These are phyloP conservation scores for Melanogaster broomeanus DNA, from an alignment of 768 basidiomycete genomes.

Conservation along the genomic window DNA sequence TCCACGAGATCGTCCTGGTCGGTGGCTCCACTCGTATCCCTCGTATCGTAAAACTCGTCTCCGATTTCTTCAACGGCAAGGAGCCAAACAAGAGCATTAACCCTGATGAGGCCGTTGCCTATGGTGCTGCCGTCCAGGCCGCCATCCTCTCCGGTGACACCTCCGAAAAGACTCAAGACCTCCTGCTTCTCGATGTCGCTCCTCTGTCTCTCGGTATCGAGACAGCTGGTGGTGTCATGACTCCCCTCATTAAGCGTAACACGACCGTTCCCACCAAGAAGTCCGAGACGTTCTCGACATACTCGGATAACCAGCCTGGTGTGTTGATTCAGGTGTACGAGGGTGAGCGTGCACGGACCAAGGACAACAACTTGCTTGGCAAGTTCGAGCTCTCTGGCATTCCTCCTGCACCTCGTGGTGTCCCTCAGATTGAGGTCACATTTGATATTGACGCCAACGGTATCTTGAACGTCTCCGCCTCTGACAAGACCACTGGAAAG, in stretches of 20 bases:
- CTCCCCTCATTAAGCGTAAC: constrained; percentile 97
- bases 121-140: constrained; percentile 98
- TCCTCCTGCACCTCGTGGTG: constrained; percentile 95
- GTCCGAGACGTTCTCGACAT: constrained; percentile 97
- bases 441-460: constrained; percentile 98
- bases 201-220: constrained; percentile 94
- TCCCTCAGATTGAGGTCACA: constrained; percentile 96
- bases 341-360: constrained; percentile 97
- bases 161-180: constrained; percentile 96
- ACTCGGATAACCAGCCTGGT: constrained; percentile 98
- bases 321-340: constrained; percentile 98
- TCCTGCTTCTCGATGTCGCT: constrained; percentile 92
- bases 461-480: constrained; percentile 93
- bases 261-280: constrained; percentile 99
- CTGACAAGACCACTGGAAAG: constrained; percentile 97
- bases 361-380: constrained; percentile 98
- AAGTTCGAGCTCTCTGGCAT: constrained; percentile 98
- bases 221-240: constrained; percentile 99
- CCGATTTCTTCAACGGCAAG: constrained; percentile 98
- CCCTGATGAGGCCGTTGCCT: constrained; percentile 98
- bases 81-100: constrained; percentile 99
- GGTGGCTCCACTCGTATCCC: constrained; percentile 99
- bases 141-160: constrained; percentile 98
- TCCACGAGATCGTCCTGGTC: constrained; percentile 97
- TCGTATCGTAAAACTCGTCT: constrained; percentile 95